Evolutionary conservation across 164 flowering plant species (phyloP).

Genomic region (Santalum album): DNA sequence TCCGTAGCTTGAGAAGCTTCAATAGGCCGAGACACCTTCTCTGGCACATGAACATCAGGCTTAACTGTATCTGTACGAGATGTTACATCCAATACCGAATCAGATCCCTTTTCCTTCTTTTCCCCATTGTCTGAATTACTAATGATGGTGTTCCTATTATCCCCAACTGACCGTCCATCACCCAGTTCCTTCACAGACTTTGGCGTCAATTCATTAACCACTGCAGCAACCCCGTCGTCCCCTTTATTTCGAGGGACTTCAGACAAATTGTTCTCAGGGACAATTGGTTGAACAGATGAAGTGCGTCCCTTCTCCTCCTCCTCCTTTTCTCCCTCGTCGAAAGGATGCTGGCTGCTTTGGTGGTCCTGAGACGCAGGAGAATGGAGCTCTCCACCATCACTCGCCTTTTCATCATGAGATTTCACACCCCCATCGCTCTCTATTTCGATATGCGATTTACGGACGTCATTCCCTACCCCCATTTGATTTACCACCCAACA

Average conservation of each 20-base stretch:
- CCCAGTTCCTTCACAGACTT: slow-evolving; percentile 12
- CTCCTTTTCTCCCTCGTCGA: slow-evolving; percentile 12
- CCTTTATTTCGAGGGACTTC: slow-evolving; percentile 3
- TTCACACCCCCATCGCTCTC: slow-evolving; percentile 5
- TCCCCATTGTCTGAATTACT: slow-evolving; percentile 34
- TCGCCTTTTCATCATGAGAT: slow-evolving; percentile 34
- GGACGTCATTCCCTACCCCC: slow-evolving; percentile 30
- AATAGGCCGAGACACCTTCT: not conserved
- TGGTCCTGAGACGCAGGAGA: slow-evolving; percentile 32
- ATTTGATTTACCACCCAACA: not conserved
- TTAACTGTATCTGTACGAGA: slow-evolving; percentile 7
- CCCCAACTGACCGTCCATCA: slow-evolving; percentile 1
- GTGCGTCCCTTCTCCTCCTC: slow-evolving; percentile 12
- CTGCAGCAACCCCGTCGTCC: slow-evolving; percentile 11
- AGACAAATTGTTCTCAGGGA: slow-evolving; percentile 6
- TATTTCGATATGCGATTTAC: slow-evolving; percentile 5
- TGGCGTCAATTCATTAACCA: slow-evolving; percentile 13
- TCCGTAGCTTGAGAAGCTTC: slow-evolving; percentile 4
- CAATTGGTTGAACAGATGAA: slow-evolving; percentile 6
- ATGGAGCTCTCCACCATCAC: slow-evolving; percentile 30
- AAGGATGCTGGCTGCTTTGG: slow-evolving; percentile 11
- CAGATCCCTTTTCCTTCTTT: not conserved
- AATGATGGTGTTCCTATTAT: slow-evolving; percentile 15
- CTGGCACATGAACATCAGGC: slow-evolving; percentile 1
- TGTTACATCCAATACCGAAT: slow-evolving; percentile 3